Percentiles rank a stretch among this genome's conserved stretches.
phyloP scores from a whole-genome alignment of 2,329 filamentous ascomycete genomes.

The Stagonosporopsis cucurbitacearum region DNA sequence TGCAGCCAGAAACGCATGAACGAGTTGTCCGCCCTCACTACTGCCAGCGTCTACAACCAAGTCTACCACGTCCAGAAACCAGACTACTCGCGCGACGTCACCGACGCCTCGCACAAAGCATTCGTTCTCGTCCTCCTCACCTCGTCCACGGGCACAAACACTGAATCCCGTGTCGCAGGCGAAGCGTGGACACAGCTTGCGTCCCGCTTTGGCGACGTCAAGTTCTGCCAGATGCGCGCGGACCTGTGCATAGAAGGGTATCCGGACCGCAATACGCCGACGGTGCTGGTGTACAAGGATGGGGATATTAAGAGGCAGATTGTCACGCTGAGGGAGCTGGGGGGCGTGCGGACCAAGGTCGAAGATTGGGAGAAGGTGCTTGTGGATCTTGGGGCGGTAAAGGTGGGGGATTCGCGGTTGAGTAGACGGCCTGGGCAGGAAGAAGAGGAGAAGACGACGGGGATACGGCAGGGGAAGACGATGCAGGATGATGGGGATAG shows the following conservation, averaged over 20 bases:
- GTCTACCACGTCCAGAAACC: conserved; percentile 95
- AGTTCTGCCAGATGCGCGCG: conserved; percentile 95
- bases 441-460: conserved; percentile 61
- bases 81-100: conserved; percentile 90
- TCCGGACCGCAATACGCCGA: conserved; percentile 92
- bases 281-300: conserved; percentile 89
- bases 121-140: conserved; percentile 80
- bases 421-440: conserved; percentile 63
- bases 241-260: conserved; percentile 96
- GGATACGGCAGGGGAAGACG: conserved; percentile 53
- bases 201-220: conserved; percentile 86
- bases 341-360: conserved; percentile 58
- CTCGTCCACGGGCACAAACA: conserved; percentile 77
- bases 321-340: conserved; percentile 83
- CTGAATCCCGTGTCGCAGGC: conserved; percentile 81
- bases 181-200: conserved; percentile 89
- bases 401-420: conserved; percentile 78
- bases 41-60: conserved; percentile 81
- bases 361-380: conserved; percentile 79
- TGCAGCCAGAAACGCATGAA: conserved; percentile 80
- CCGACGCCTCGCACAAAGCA: conserved; percentile 78
- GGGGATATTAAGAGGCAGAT: conserved; percentile 91
- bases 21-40: conserved; percentile 77
- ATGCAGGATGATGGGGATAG: conserved; percentile 62
- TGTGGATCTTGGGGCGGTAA: conserved; percentile 80